A percentile compares a stretch with the other conserved stretches of the same genome.
phyloP scores from a whole-genome alignment of 1,284 basidiomycete genomes.

The Calocybe gambosa region DNA sequence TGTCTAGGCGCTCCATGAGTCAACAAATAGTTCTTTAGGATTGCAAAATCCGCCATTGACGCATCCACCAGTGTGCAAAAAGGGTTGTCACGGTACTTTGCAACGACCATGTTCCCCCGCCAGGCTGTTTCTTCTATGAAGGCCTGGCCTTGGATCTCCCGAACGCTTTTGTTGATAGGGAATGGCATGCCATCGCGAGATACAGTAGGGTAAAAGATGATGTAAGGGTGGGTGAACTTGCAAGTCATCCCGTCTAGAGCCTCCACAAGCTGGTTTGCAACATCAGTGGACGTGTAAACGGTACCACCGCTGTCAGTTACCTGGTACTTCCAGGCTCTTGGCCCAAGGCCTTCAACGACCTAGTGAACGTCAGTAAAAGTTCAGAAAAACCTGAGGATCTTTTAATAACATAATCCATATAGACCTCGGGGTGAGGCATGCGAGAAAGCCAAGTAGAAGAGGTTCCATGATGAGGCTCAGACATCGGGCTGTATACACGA shows the following conservation, averaged over 20 bases:
- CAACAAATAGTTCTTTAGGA: conserved; percentile 70
- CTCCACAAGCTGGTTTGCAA: conserved; percentile 51
- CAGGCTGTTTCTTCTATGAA: conserved; percentile 61
- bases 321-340: conserved; percentile 66
- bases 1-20: conserved; percentile 49
- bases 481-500: conserved; percentile 40
- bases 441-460: conserved; percentile 38
- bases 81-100: conserved; percentile 64
- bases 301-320: conserved; percentile 28
- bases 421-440: conserved; percentile 74
- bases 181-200: conserved; percentile 75
- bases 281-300: conserved; percentile 6
- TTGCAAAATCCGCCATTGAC: conserved; percentile 74
- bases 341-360: conserved; percentile 62
- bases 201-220: conserved; percentile 68
- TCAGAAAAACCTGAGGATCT: conserved; percentile 9
- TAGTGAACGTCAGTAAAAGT: conserved; percentile 16
- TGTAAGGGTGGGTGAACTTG: conserved; percentile 70
- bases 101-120: conserved; percentile 72
- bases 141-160: conserved; percentile 59
- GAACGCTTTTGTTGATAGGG: conserved; percentile 67
- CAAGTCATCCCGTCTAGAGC: conserved; percentile 72
- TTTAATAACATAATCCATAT: conserved; percentile 64
- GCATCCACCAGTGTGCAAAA: conserved; percentile 66
- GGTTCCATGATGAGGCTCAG: conserved; percentile 38